Conservation (phyloP, 192 early-diverging fungal genomes). For the Entomortierella parvispora region DNA sequence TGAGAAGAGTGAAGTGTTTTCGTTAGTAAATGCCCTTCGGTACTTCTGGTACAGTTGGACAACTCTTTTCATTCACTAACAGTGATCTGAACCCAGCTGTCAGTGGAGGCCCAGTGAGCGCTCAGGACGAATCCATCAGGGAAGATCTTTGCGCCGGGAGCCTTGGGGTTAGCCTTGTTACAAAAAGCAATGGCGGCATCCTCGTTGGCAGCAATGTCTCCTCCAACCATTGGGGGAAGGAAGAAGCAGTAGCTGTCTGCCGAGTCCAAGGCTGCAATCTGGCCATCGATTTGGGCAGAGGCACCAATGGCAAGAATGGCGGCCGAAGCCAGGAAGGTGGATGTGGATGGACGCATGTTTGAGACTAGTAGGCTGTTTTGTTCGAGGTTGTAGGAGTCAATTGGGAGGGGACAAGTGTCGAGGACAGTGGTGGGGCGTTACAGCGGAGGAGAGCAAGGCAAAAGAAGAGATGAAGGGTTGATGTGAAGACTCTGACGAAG, state of each 20-base stretch:
- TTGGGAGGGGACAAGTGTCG: background rate
- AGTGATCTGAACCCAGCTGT: constrained; percentile 62
- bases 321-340: constrained; percentile 14
- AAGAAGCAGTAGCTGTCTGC: constrained; percentile 41
- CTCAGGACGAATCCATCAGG: constrained; percentile 56
- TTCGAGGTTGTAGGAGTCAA: background rate
- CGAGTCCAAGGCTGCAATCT: constrained; percentile 28
- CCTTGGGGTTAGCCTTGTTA: constrained; percentile 50
- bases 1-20: background rate
- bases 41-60: background rate
- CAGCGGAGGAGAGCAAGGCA: too few species aligned
- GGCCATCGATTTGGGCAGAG: constrained; percentile 28
- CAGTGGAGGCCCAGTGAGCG: constrained; percentile 51
- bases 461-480: too few species aligned
- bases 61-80: constrained; percentile 14
- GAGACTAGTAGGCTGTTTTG: background rate
- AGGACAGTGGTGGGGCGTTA: too few species aligned
- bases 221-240: constrained; percentile 42
- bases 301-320: constrained; percentile 12
- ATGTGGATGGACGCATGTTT: constrained; percentile 10
- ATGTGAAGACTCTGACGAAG: too few species aligned
- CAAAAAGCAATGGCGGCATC: constrained; percentile 58
- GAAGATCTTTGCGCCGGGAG: constrained; percentile 53
- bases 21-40: background rate
- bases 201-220: constrained; percentile 57